phyloP scores from a whole-genome alignment of 257 asterid species.

The Scutellaria minor region DNA sequence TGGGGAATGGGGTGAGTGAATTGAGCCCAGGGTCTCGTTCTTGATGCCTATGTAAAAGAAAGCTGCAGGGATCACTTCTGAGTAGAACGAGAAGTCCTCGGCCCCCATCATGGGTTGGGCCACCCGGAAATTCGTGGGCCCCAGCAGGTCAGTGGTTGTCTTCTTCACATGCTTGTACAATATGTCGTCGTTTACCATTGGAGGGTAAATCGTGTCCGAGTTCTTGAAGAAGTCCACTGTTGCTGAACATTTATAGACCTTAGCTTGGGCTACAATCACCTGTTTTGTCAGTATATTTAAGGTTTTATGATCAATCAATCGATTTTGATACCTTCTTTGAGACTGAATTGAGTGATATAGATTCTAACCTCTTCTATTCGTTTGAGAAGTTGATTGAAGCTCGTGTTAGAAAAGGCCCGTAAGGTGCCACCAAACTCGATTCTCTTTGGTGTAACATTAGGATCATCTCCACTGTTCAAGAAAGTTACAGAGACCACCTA shows the following conservation, averaged over 20 bases:
- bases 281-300: conserved; percentile 35
- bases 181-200: conserved; percentile 66
- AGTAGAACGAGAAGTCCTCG: conserved; percentile 91
- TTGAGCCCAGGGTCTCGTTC: conserved; percentile 71
- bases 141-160: conserved; percentile 53
- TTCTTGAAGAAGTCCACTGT: conserved; percentile 79
- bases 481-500: conserved; percentile 90
- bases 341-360: no score
- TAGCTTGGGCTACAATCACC: conserved; percentile 76
- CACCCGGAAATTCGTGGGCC: conserved; percentile 51
- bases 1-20: conserved; percentile 75
- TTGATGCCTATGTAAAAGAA: conserved; percentile 81
- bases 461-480: conserved; percentile 60
- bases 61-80: conserved; percentile 77
- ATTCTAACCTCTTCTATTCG: conserved; percentile 80
- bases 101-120: conserved; percentile 88
- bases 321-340: not conserved
- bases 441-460: conserved; percentile 42
- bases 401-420: conserved; percentile 77
- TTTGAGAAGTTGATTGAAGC: conserved; percentile 60
- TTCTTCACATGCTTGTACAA: conserved; percentile 65
- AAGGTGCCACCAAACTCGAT: conserved; percentile 79
- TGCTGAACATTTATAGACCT: conserved; percentile 77
- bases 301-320: not conserved
- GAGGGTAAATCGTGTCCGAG: conserved; percentile 71